Base-by-base conservation (phyloP, 2,329 filamentous ascomycete genomes). In the Alternaria triticina region DNA sequence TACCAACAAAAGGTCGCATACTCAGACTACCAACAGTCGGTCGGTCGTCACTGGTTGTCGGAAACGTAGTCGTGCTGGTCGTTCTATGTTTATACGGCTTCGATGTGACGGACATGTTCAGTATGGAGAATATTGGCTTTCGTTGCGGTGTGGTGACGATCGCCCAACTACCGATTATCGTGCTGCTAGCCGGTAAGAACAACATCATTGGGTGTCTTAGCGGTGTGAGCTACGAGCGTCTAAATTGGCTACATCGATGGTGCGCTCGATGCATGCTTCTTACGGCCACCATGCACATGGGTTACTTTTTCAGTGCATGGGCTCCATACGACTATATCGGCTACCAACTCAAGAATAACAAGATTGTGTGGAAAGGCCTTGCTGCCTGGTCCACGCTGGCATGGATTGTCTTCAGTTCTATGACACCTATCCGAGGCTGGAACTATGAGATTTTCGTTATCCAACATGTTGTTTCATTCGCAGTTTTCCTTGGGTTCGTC, bases 231-330 rank as follows among this genome's bases (percentile, higher is more conserved):
- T 88, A 92, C 71, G 90, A 92, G 78, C 85, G 88, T 9, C 81
- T 92, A 61, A 92, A 91, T 75, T 92, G 90, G 90, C 79, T 92
- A 56, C 90, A 93, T 71, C 86, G 90, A 64, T 93, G 90, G 90
- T 87, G 89, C 10, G 89, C 88, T 4, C 85, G 90, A 62, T 90
- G 88, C 59, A 87, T 92, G 80, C 85, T 92, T 36, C 80, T 92
- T 15, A 91, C 88, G 0, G 87, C 87, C 2, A 89, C 89, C 1
- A 84, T 92, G 4, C 90, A 93, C 70, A 89, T 91, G 63, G 90
- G 87, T 69, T 87, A 90, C 75, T 92, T 91, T 75, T 89, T 88
- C 79, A 68, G 68, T 56, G 62, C 65, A 10, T 71, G 90, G 88
- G 84, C 84, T 25, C 81, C 82, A 11, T 87, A 86, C 59, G 84